These are phyloP conservation scores for Hemileccinum rubropunctum DNA, from an alignment of 768 basidiomycete genomes.

Conservation along the genomic window DNA sequence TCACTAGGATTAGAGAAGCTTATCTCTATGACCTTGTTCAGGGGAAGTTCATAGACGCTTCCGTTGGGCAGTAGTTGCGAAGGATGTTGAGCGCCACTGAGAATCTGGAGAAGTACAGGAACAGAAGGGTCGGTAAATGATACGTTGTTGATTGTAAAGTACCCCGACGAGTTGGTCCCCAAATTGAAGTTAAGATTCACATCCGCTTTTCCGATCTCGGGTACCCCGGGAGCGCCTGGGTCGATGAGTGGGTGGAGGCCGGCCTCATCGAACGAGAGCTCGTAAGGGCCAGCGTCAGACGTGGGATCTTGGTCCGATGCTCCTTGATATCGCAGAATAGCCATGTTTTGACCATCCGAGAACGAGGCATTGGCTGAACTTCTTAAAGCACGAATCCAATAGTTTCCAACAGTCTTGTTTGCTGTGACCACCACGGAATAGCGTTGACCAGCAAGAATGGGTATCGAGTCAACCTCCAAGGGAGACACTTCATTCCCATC, in stretches of 20 bases:
- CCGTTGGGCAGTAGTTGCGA: constrained; percentile 46
- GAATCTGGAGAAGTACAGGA: constrained; percentile 53
- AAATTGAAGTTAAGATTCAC: constrained; percentile 27
- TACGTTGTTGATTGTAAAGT: constrained; percentile 25
- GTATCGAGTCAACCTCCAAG: constrained; percentile 37
- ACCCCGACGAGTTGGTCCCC: not conserved
- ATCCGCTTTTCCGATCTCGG: constrained; percentile 36
- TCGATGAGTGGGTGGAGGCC: constrained; percentile 34
- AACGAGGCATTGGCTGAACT: constrained; percentile 30
- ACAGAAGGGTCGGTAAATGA: constrained; percentile 39
- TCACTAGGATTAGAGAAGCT: constrained; percentile 36
- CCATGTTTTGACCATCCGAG: constrained; percentile 40
- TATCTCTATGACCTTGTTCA: constrained; percentile 43
- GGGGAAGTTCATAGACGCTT: constrained; percentile 41
- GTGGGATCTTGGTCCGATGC: constrained; percentile 41
- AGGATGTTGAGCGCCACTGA: constrained; percentile 46
- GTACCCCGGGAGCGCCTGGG: constrained; percentile 35
- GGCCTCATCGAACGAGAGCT: constrained; percentile 35
- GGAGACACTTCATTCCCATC: constrained; percentile 43
- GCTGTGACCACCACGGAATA: constrained; percentile 43
- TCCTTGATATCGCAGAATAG: constrained; percentile 47
- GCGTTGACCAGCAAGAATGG: constrained; percentile 31
- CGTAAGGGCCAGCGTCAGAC: constrained; percentile 17
- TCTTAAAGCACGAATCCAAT: constrained; percentile 48
- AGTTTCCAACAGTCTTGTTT: constrained; percentile 45